Evolutionary conservation across 805 yeast genomes (phyloP), one percentile per base, ranked within the genome.

Genomic region (Spathaspora hagerdaliae): DNA sequence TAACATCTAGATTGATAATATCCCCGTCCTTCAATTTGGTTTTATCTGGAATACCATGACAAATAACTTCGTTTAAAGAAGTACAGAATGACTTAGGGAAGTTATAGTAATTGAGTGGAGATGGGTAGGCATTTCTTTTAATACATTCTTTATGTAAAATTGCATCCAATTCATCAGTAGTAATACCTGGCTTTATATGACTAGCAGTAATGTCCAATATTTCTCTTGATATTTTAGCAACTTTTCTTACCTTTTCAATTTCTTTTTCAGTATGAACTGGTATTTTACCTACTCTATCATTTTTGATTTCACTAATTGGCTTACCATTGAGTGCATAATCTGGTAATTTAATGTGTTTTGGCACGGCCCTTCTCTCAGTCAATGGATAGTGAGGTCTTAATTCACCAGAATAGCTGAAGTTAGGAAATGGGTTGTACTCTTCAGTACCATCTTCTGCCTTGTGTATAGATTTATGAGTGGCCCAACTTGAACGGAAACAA

Each of bases 1-100:
- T 78, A 41, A 94, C 87, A 63, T 94, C 99, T 52, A 94, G 71
- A 61, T 94, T 94, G 49, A 94, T 78, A 54, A 94, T 92, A 62
- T 94, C 99, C 48, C 99, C 99, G 54, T 92, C 98, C 63, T 87
- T 70, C 51, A 94, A 75, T 31, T 82, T 83, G 45, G 91, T 78
- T 69, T 87, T 78, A 67, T 94, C 99, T 27, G 99, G 99, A 48
- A 94, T 87, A 51, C 99, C 99, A 65, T 94, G 99, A 64, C 99
- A 94, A 49, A 94, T 87, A 47, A 90, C 83, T 72, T 94, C 99
- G 66, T 94, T 94, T 38, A 94, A 85, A 2, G 97, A 89, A 1
- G 96, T 89, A 68, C 99, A 94, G 36, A 88, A 78, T 19, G 94
- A 82, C 63, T 90, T 91, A 37, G 98, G 97, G 71, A 81, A 94